phyloP scores from a whole-genome alignment of 177 flowering plant species.

The Vitis hybrid region DNA sequence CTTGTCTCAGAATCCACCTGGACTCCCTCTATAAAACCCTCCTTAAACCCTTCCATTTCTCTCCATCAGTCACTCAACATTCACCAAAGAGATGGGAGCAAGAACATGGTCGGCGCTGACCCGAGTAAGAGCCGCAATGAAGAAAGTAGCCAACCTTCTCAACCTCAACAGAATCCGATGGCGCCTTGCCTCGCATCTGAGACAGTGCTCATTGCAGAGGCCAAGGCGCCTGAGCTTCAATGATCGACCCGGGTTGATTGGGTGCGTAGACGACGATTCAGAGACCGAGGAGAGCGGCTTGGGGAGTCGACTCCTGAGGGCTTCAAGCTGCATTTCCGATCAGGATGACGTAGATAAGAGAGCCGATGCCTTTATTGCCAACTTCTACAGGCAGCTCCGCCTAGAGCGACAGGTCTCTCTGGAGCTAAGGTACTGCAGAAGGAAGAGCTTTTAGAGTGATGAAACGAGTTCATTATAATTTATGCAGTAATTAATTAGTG shows the following conservation, averaged over 20 bases:
- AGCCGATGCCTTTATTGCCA: slow-evolving; percentile 61
- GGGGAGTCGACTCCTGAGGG: slow-evolving; percentile 32
- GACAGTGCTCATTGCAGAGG: slow-evolving; percentile 15
- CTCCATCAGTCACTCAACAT: too few relatives aligned
- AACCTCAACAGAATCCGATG: slow-evolving; percentile 28
- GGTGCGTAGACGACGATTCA: slow-evolving; percentile 23
- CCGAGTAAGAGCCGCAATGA: slow-evolving; percentile 25
- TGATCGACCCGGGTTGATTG: slow-evolving; percentile 27
- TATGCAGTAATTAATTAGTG: not conserved
- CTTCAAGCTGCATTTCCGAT: slow-evolving; percentile 20
- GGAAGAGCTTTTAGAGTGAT: slow-evolving; percentile 22
- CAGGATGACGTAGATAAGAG: slow-evolving; percentile 58
- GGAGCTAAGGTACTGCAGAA: slow-evolving; percentile 40
- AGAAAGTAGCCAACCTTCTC: slow-evolving; percentile 48
- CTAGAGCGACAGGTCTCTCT: slow-evolving; percentile 66
- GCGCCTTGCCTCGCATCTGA: slow-evolving; percentile 27
- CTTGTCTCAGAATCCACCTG: too few relatives aligned
- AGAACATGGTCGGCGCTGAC: too few relatives aligned
- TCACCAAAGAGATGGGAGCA: too few relatives aligned
- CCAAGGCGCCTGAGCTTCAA: slow-evolving; percentile 36
- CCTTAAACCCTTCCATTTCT: too few relatives aligned
- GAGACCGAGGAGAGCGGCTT: not conserved
- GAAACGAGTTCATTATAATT: not conserved
- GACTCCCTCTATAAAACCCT: too few relatives aligned
- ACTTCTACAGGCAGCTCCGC: slow-evolving; percentile 44